Evolutionary conservation across 2,329 filamentous ascomycete species (phyloP).

Genomic region (Pestalotiopsis sp.): DNA sequence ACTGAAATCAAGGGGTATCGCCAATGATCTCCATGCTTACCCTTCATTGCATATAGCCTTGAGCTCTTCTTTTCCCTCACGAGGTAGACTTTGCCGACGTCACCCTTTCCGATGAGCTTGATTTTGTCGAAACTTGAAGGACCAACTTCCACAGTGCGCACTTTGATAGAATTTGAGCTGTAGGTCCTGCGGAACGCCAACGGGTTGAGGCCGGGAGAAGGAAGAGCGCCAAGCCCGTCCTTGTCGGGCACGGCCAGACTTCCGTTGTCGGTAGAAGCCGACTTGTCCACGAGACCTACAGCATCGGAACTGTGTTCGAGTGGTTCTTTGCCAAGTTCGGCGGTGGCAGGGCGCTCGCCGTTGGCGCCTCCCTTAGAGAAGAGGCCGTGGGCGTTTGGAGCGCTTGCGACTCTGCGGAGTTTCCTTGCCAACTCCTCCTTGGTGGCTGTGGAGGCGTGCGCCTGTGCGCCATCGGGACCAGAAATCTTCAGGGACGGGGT

Average conservation of each 20-base stretch:
- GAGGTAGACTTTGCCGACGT: conserved; percentile 97
- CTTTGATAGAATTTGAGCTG: conserved; percentile 99
- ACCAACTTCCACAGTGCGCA: conserved; percentile 93
- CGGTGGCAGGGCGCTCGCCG: conserved; percentile 76
- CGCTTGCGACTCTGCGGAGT: conserved; percentile 90
- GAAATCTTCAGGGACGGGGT: conserved; percentile 79
- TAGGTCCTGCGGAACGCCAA: conserved; percentile 91
- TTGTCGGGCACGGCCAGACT: conserved; percentile 45
- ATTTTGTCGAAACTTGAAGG: conserved; percentile 99
- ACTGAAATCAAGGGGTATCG: not conserved
- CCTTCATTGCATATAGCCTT: conserved; percentile 97
- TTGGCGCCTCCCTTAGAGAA: conserved; percentile 66
- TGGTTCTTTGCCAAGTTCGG: conserved; percentile 84
- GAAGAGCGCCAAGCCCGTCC: conserved; percentile 62
- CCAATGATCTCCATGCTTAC: conserved; percentile 50
- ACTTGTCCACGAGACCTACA: conserved; percentile 50
- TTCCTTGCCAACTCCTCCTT: conserved; percentile 96
- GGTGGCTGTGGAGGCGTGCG: conserved; percentile 73
- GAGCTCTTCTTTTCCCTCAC: conserved; percentile 98
- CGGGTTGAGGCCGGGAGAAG: conserved; percentile 68
- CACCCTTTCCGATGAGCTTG: conserved; percentile 97
- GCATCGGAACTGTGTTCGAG: conserved; percentile 61
- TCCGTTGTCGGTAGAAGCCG: conserved; percentile 39
- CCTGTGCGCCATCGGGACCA: conserved; percentile 65
- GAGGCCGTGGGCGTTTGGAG: conserved; percentile 93